phyloP scores from a whole-genome alignment of 2,329 filamentous ascomycete species.

The Graphiopsis chlorocephala region DNA sequence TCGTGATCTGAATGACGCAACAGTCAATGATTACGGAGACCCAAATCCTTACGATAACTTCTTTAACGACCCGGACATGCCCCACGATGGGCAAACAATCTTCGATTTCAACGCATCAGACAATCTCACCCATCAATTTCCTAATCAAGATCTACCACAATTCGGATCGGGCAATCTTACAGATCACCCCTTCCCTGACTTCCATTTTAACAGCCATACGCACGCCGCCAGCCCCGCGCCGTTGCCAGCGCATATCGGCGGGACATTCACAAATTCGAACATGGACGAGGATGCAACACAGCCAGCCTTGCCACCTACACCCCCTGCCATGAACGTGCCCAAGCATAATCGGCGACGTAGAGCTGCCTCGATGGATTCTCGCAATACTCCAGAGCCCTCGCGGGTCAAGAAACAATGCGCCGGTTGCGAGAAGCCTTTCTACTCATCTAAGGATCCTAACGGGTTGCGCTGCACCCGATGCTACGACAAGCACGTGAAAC shows the following conservation, averaged over 20 bases:
- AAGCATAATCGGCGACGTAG: background rate
- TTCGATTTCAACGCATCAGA: slow-evolving; percentile 1
- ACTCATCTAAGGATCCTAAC: slow-evolving; percentile 6
- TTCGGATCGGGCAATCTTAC: background rate
- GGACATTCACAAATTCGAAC: background rate
- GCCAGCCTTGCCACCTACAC: background rate
- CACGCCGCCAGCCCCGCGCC: background rate
- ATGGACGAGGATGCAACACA: background rate
- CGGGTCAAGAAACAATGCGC: slow-evolving; percentile 11
- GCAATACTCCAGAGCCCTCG: background rate
- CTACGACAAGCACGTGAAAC: slow-evolving; percentile 13
- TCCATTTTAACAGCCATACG: background rate
- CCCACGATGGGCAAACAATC: background rate
- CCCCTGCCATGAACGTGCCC: background rate
- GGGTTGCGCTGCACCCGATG: slow-evolving; percentile 12
- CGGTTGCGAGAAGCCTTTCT: slow-evolving; percentile 13
- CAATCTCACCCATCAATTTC: background rate
- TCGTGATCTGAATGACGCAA: background rate
- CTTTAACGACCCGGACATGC: background rate
- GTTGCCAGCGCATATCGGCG: background rate
- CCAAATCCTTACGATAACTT: background rate
- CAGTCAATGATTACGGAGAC: background rate
- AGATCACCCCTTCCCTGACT: background rate
- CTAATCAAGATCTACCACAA: background rate
- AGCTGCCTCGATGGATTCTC: background rate